Conservation (phyloP, 164 flowering plant genomes). For the Annona cherimola region DNA sequence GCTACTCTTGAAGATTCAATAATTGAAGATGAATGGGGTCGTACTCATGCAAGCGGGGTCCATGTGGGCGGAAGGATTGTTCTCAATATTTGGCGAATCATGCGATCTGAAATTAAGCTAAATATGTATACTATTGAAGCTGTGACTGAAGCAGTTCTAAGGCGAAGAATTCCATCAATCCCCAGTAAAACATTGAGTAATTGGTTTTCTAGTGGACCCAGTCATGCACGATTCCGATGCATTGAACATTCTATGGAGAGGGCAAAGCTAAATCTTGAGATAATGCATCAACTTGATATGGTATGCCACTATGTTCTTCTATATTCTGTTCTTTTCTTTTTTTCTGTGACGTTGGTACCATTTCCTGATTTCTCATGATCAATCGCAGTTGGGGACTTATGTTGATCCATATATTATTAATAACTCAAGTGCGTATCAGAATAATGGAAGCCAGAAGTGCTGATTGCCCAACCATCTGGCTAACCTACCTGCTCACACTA, state of each 20-base stretch:
- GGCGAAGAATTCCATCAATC: constrained; percentile 68
- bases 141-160: constrained; percentile 79
- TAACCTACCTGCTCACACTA: no score
- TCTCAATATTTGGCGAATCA: constrained; percentile 85
- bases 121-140: constrained; percentile 80
- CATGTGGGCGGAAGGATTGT: constrained; percentile 94
- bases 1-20: constrained; percentile 36
- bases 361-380: neutral
- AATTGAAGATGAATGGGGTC: constrained; percentile 97
- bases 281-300: constrained; percentile 85
- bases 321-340: neutral
- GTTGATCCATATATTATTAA: no score
- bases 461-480: no score
- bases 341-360: neutral
- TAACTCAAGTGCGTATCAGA: no score
- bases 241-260: constrained; percentile 58
- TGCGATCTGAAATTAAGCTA: constrained; percentile 83
- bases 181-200: constrained; percentile 46
- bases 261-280: constrained; percentile 80
- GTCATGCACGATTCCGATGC: constrained; percentile 66
- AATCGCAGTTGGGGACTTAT: neutral
- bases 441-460: no score
- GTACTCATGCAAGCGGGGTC: constrained; percentile 97
- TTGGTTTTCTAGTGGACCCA: constrained; percentile 91
- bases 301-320: constrained; percentile 26